Percentiles rank a stretch among this genome's conserved stretches.
These are phyloP conservation scores for Pyrrhoderma lamaoense DNA, from an alignment of 1,284 basidiomycete genomes.

Conservation along the genomic window DNA sequence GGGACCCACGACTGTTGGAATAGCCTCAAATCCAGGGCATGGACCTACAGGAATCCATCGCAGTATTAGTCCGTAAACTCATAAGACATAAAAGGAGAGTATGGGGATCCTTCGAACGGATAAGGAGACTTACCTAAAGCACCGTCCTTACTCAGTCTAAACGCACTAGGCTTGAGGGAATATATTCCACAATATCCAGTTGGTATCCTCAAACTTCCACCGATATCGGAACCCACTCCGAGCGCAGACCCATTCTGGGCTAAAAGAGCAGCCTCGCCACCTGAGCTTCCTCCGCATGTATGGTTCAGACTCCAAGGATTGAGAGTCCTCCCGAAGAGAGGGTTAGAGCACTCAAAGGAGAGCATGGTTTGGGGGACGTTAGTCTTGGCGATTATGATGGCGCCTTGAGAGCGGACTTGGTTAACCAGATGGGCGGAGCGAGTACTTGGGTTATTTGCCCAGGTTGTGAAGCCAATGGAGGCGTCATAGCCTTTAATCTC, in stretches of 20 bases:
- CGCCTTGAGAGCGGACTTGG: constrained; percentile 42
- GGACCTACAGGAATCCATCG: constrained; percentile 31
- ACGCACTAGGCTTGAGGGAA: constrained; percentile 64
- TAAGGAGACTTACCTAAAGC: constrained; percentile 33
- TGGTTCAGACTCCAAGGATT: constrained; percentile 64
- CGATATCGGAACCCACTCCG: constrained; percentile 76
- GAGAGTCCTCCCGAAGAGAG: constrained; percentile 66
- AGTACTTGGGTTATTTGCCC: constrained; percentile 51
- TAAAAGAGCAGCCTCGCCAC: constrained; percentile 73
- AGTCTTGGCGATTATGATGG: constrained; percentile 61
- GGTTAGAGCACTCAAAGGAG: constrained; percentile 82
- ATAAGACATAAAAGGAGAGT: background rate
- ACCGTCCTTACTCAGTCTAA: constrained; percentile 46
- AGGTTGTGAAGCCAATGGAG: constrained; percentile 67
- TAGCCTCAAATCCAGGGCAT: constrained; percentile 59
- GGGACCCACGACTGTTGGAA: constrained; percentile 57
- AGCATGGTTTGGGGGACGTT: constrained; percentile 82
- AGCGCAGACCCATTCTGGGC: constrained; percentile 69
- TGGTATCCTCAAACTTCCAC: constrained; percentile 75
- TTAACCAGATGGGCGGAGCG: constrained; percentile 52
- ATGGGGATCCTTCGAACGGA: background rate
- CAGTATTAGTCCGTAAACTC: too few species aligned
- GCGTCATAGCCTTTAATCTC: constrained; percentile 61
- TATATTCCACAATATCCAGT: constrained; percentile 77
- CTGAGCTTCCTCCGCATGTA: constrained; percentile 71